Percentiles rank a stretch among this genome's conserved stretches.
Evolutionary conservation across 2,329 filamentous ascomycete species (phyloP).

Genomic region (Diaporthe sp.): DNA sequence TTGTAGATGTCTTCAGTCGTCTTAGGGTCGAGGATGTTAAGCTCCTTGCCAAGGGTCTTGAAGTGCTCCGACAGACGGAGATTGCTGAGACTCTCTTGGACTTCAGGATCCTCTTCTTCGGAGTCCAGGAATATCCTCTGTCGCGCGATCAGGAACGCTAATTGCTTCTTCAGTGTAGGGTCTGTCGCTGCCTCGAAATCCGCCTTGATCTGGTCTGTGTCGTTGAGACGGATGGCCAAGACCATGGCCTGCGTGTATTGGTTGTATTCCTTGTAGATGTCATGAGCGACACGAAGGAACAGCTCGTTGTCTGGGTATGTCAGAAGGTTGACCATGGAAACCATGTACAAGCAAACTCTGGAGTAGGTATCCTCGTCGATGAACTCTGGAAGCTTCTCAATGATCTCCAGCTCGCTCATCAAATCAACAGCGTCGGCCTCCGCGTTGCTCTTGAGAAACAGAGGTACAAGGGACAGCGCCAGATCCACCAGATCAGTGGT

Average conservation of each 20-base stretch:
- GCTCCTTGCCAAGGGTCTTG: constrained; percentile 92
- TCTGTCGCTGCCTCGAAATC: constrained; percentile 88
- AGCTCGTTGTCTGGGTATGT: constrained; percentile 98
- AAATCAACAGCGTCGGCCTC: constrained; percentile 98
- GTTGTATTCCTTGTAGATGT: constrained; percentile 93
- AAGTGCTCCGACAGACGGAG: constrained; percentile 91
- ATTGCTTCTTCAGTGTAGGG: constrained; percentile 88
- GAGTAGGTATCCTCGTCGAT: constrained; percentile 95
- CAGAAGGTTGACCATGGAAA: constrained; percentile 97
- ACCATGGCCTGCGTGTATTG: constrained; percentile 95
- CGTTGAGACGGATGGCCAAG: constrained; percentile 93
- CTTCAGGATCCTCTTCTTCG: constrained; percentile 77
- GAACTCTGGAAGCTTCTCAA: constrained; percentile 89
- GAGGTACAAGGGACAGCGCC: constrained; percentile 86
- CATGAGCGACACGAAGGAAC: constrained; percentile 92
- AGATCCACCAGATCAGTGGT: constrained; percentile 89
- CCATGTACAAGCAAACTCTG: constrained; percentile 96
- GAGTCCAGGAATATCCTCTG: constrained; percentile 90
- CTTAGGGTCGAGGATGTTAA: constrained; percentile 97
- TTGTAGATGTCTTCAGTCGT: constrained; percentile 99
- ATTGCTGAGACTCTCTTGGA: constrained; percentile 89
- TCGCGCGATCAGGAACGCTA: constrained; percentile 91
- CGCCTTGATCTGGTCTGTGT: constrained; percentile 83
- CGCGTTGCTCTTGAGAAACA: constrained; percentile 97
- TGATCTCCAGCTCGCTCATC: constrained; percentile 97